These are phyloP conservation scores for Aspergillus tubingensis DNA, from an alignment of 2,329 filamentous ascomycete species.

Conservation along the genomic window DNA sequence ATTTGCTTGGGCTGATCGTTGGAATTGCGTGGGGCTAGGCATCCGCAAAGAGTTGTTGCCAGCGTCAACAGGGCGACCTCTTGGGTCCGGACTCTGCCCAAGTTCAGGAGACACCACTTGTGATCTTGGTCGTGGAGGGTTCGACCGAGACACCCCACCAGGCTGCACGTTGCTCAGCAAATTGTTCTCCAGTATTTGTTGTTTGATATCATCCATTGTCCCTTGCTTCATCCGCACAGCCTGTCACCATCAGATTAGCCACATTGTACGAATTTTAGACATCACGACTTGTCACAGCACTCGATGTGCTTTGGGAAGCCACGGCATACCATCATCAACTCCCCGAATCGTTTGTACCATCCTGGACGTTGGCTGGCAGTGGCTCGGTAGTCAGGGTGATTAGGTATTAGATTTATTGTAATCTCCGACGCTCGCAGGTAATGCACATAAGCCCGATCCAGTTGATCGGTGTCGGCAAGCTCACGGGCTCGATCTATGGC, in stretches of 20 bases:
- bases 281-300: neutral
- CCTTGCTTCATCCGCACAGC: slow-evolving; percentile 45
- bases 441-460: slow-evolving; percentile 77
- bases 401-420: slow-evolving; percentile 72
- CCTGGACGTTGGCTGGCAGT: slow-evolving; percentile 58
- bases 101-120: slow-evolving; percentile 16
- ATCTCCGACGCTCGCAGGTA: slow-evolving; percentile 83
- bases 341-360: slow-evolving; percentile 53
- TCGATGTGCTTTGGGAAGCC: neutral
- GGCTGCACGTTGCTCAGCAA: slow-evolving; percentile 32
- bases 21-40: slow-evolving; percentile 45
- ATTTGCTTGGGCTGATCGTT: slow-evolving; percentile 27
- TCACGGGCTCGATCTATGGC: slow-evolving; percentile 37
- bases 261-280: neutral
- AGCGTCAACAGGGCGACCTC: slow-evolving; percentile 28
- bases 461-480: slow-evolving; percentile 40
- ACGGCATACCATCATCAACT: slow-evolving; percentile 49
- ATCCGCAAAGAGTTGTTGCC: slow-evolving; percentile 33
- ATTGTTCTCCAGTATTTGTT: slow-evolving; percentile 43
- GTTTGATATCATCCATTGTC: slow-evolving; percentile 45
- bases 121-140: slow-evolving; percentile 12
- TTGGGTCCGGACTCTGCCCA: slow-evolving; percentile 14
- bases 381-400: slow-evolving; percentile 71
- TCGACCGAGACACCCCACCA: slow-evolving; percentile 15
- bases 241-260: slow-evolving; percentile 23